Percentiles rank a stretch among this genome's conserved stretches.
These are phyloP conservation scores for Fusarium piperis DNA, from an alignment of 2,329 filamentous ascomycete species.

Conservation along the genomic window DNA sequence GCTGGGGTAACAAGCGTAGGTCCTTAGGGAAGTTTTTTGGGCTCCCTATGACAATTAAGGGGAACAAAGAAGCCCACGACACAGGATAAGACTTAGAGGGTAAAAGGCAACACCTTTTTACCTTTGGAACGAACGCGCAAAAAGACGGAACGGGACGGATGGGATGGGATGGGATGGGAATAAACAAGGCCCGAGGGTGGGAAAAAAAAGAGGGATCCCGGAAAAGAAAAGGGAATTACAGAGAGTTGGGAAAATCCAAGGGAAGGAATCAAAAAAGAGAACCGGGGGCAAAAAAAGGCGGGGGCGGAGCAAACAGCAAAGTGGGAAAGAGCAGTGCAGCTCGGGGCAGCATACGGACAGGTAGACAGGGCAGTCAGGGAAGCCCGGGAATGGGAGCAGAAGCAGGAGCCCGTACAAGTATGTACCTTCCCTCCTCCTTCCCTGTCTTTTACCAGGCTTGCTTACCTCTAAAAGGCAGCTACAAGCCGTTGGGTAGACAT, in stretches of 20 bases:
- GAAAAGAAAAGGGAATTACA: conserved; percentile 43
- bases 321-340: conserved; percentile 12
- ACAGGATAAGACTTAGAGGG: neutral
- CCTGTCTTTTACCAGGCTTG: conserved; percentile 21
- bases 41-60: neutral
- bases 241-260: conserved; percentile 24
- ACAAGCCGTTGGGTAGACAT: conserved; percentile 25
- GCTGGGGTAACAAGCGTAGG: neutral
- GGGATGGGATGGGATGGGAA: conserved; percentile 27
- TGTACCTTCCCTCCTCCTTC: conserved; percentile 13
- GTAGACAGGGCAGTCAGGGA: neutral
- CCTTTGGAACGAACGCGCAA: neutral
- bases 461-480: conserved; percentile 34
- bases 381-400: neutral
- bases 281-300: conserved; percentile 37
- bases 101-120: conserved; percentile 9
- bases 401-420: conserved; percentile 4
- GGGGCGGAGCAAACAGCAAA: conserved; percentile 38
- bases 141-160: neutral
- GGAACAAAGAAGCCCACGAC: neutral
- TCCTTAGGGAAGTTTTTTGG: neutral
- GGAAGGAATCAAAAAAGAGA: conserved; percentile 33
- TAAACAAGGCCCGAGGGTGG: conserved; percentile 27
- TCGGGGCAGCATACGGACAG: neutral
- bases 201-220: conserved; percentile 28